phyloP scores from a whole-genome alignment of 2,329 filamentous ascomycete species.

The Hymenoscyphus occultus region DNA sequence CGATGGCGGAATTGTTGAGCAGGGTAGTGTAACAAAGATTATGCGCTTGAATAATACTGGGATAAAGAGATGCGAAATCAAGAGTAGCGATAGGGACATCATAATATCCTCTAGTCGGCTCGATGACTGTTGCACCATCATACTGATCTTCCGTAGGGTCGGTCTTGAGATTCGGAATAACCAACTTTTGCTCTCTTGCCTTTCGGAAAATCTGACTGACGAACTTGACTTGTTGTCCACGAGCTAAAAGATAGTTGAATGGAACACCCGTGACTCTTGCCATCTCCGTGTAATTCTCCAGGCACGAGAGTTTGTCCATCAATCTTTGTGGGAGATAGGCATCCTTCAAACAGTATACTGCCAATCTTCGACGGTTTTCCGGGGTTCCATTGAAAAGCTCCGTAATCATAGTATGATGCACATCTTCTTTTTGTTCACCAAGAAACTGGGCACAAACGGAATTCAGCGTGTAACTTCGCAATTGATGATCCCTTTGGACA shows the following conservation, averaged over 20 bases:
- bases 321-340: slow-evolving; percentile 90
- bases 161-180: slow-evolving; percentile 81
- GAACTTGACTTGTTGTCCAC: slow-evolving; percentile 96
- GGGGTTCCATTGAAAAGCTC: slow-evolving; percentile 95
- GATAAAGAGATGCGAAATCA: slow-evolving; percentile 97
- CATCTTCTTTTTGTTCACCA: slow-evolving; percentile 97
- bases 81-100: slow-evolving; percentile 92
- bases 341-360: slow-evolving; percentile 96
- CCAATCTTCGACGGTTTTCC: slow-evolving; percentile 84
- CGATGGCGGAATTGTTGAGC: slow-evolving; percentile 72
- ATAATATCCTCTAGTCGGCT: slow-evolving; percentile 90
- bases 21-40: slow-evolving; percentile 97
- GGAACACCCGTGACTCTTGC: slow-evolving; percentile 97
- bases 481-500: slow-evolving; percentile 89
- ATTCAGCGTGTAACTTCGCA: slow-evolving; percentile 95
- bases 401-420: slow-evolving; percentile 99
- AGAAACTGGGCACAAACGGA: slow-evolving; percentile 94
- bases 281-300: slow-evolving; percentile 99
- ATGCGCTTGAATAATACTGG: slow-evolving; percentile 98
- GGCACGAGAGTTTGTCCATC: slow-evolving; percentile 95
- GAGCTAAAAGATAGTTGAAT: slow-evolving; percentile 88
- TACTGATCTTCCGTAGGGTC: slow-evolving; percentile 80
- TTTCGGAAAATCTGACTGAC: slow-evolving; percentile 96
- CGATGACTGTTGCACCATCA: slow-evolving; percentile 96
- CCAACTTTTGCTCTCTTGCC: slow-evolving; percentile 85